A percentile compares a stretch with the other conserved stretches of the same genome.
Conservation (phyloP, 441 rosid genomes). For the Aleurites moluccanus region DNA sequence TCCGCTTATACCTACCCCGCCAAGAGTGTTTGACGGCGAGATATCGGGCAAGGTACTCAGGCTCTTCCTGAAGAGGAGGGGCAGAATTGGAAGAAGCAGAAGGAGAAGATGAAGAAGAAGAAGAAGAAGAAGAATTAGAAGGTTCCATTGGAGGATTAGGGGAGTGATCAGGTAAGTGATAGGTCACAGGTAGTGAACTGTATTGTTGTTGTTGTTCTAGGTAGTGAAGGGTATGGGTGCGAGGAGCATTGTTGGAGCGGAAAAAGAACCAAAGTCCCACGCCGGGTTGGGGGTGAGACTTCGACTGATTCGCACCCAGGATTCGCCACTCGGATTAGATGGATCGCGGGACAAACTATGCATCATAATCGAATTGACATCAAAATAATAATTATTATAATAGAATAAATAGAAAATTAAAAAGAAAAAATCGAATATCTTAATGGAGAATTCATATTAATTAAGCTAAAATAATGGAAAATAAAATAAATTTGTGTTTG, state of each 20-base stretch:
- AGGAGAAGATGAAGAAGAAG: too few relatives aligned
- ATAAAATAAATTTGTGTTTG: too few relatives aligned
- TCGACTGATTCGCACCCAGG: conserved; percentile 99
- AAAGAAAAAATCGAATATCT: not conserved
- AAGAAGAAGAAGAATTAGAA: conserved; percentile 29
- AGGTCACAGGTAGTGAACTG: conserved; percentile 43
- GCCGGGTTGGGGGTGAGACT: conserved; percentile 64
- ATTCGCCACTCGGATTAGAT: conserved; percentile 11
- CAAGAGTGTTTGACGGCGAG: conserved; percentile 91
- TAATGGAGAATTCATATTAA: not conserved
- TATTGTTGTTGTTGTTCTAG: conserved; percentile 39
- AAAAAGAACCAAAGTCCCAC: conserved; percentile 72
- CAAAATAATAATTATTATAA: not conserved
- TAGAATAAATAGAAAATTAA: not conserved
- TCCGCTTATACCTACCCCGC: conserved; percentile 98
- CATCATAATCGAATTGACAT: conserved; percentile 22
- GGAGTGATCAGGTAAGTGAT: conserved; percentile 26
- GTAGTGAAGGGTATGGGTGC: conserved; percentile 53
- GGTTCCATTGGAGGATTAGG: conserved; percentile 36
- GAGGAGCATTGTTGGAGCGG: conserved; percentile 70
- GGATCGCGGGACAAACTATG: conserved; percentile 1
- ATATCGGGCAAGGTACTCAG: conserved; percentile 92
- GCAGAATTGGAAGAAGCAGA: conserved; percentile 29
- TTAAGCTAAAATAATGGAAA: not conserved
- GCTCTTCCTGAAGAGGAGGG: conserved; percentile 63